phyloP scores from a whole-genome alignment of 139 green algal species.

The Tetraselmis chui region DNA sequence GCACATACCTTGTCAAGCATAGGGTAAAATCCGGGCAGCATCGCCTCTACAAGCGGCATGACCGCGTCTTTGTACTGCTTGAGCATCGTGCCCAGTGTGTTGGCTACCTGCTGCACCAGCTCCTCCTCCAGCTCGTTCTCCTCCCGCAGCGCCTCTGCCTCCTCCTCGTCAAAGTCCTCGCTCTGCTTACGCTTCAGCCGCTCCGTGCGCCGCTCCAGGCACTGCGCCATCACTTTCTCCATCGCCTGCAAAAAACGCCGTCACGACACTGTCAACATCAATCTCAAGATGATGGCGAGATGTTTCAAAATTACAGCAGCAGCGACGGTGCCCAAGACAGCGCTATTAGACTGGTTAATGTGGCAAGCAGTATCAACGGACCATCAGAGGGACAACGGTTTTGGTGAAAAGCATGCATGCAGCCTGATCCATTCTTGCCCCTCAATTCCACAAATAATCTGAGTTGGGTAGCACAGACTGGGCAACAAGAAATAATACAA shows the following conservation, averaged over 20 bases:
- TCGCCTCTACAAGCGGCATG: slow-evolving; percentile 71
- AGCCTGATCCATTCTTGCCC: no score
- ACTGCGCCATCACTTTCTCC: slow-evolving; percentile 39
- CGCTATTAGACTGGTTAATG: no score
- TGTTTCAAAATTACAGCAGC: no score
- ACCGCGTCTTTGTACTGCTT: slow-evolving; percentile 67
- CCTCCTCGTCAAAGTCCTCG: slow-evolving; percentile 95
- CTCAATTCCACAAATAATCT: no score
- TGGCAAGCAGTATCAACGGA: no score
- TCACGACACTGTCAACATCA: not conserved
- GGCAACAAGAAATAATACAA: no score
- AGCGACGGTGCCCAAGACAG: no score
- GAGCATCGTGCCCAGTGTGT: slow-evolving; percentile 57
- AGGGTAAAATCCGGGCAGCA: slow-evolving; percentile 64
- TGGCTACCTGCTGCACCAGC: slow-evolving; percentile 70
- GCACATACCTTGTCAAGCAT: slow-evolving; percentile 56
- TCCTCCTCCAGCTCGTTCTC: slow-evolving; percentile 90
- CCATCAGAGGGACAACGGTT: no score
- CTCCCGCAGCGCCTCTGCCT: slow-evolving; percentile 80
- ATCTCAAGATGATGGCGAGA: no score
- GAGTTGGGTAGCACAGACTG: no score
- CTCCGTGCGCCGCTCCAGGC: slow-evolving; percentile 56
- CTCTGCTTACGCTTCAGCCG: slow-evolving; percentile 41
- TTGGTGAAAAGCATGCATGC: no score
- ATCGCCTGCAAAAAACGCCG: slow-evolving; percentile 49